These are phyloP conservation scores for Alternaria arbusti DNA, from an alignment of 2,329 filamentous ascomycete species.

Conservation along the genomic window DNA sequence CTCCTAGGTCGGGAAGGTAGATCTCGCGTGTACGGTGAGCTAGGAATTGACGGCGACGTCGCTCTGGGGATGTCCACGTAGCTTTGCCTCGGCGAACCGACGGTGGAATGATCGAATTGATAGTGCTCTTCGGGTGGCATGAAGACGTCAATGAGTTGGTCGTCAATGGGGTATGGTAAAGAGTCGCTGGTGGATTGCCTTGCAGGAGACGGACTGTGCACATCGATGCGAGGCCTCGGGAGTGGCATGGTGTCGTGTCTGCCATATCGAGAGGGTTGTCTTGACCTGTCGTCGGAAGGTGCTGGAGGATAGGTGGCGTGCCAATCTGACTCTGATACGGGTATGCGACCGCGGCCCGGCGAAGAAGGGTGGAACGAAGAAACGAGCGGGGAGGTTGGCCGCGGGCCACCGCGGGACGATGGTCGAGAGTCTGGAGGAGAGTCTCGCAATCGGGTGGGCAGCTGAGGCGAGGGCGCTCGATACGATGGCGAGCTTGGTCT, in stretches of 20 bases:
- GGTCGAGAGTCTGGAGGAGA: constrained; percentile 37
- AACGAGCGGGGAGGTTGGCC: constrained; percentile 35
- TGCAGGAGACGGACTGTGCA: constrained; percentile 41
- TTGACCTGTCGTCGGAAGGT: constrained; percentile 29
- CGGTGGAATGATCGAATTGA: constrained; percentile 45
- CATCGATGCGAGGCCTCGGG: constrained; percentile 40
- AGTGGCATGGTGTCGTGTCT: constrained; percentile 40
- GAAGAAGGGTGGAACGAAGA: constrained; percentile 29
- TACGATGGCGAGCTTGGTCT: constrained; percentile 39
- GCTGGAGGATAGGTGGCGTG: constrained; percentile 40
- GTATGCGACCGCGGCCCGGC: constrained; percentile 26
- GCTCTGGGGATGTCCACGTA: constrained; percentile 32
- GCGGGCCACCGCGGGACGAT: constrained; percentile 32
- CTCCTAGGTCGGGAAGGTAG: constrained; percentile 18
- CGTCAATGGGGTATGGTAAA: constrained; percentile 56
- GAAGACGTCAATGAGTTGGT: constrained; percentile 40
- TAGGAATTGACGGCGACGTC: constrained; percentile 24
- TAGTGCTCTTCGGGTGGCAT: constrained; percentile 55
- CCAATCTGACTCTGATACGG: constrained; percentile 34
- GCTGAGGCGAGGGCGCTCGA: constrained; percentile 34
- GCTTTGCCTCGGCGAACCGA: constrained; percentile 26
- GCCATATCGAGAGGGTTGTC: constrained; percentile 34
- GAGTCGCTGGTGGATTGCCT: constrained; percentile 29
- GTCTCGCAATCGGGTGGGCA: constrained; percentile 29
- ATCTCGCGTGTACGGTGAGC: constrained; percentile 31